Conservation (phyloP, 208 protist species). For the Acanthamoeba royreba region DNA sequence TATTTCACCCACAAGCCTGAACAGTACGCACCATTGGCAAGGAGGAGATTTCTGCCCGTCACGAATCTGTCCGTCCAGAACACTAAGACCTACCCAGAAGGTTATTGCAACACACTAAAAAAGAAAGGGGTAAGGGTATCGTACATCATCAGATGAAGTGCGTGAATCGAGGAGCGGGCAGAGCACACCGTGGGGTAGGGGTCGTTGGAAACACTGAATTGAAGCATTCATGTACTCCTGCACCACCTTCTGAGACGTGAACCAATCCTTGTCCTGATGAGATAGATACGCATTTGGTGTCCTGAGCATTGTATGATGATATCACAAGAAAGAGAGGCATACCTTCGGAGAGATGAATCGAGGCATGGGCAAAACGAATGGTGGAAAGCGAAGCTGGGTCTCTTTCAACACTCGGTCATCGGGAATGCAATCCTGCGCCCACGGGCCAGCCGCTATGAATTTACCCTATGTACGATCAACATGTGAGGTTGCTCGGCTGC, state of each 20-base stretch:
- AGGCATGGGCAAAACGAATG: background rate
- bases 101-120: too few relatives aligned
- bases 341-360: background rate
- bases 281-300: too few relatives aligned
- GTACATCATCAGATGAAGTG: background rate
- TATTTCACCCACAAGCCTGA: too few relatives aligned
- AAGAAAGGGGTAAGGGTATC: too few relatives aligned
- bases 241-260: background rate
- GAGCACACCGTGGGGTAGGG: background rate
- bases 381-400: background rate
- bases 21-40: background rate
- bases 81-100: background rate
- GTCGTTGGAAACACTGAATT: background rate
- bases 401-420: background rate
- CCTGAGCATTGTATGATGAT: too few relatives aligned
- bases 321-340: too few relatives aligned
- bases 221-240: background rate
- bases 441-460: background rate
- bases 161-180: background rate
- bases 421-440: background rate
- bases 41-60: background rate
- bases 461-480: background rate
- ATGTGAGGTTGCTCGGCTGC: too few relatives aligned
- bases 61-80: background rate
- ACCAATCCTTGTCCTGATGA: background rate